These are phyloP conservation scores for Penicillium brasilianum DNA, from an alignment of 2,329 filamentous ascomycete genomes.

Conservation along the genomic window DNA sequence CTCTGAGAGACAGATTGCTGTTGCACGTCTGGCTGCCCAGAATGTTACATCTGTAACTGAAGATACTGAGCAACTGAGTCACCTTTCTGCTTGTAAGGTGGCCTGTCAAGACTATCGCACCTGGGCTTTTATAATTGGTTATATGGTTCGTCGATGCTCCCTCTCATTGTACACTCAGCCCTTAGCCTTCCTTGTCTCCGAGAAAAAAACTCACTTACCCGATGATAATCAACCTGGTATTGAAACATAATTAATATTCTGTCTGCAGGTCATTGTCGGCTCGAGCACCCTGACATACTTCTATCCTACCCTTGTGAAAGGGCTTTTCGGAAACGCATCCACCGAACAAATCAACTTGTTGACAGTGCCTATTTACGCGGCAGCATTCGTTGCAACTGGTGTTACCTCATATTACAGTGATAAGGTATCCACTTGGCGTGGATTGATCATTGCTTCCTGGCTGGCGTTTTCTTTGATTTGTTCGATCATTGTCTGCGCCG, in stretches of 20 bases:
- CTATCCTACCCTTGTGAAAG: constrained; percentile 37
- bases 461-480: constrained; percentile 49
- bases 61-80: constrained; percentile 23
- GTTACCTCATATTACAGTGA: constrained; percentile 57
- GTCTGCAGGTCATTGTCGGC: constrained; percentile 45
- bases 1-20: constrained; percentile 30
- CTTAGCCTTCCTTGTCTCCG: too few species aligned
- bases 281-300: constrained; percentile 41
- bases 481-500: constrained; percentile 48
- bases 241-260: too few species aligned
- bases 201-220: too few species aligned
- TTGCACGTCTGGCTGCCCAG: constrained; percentile 28
- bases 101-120: constrained; percentile 39
- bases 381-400: constrained; percentile 57
- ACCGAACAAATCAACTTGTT: constrained; percentile 33
- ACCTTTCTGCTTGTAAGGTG: too few species aligned
- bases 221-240: too few species aligned
- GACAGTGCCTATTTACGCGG: constrained; percentile 58
- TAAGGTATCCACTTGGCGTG: constrained; percentile 52
- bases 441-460: constrained; percentile 57
- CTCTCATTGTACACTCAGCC: too few species aligned
- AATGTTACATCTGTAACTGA: constrained; percentile 27
- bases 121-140: constrained; percentile 49
- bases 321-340: constrained; percentile 34
- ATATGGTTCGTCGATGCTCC: too few species aligned